Conservation (phyloP, 2,329 filamentous ascomycete genomes). For the Scleromitrula shiraiana region DNA sequence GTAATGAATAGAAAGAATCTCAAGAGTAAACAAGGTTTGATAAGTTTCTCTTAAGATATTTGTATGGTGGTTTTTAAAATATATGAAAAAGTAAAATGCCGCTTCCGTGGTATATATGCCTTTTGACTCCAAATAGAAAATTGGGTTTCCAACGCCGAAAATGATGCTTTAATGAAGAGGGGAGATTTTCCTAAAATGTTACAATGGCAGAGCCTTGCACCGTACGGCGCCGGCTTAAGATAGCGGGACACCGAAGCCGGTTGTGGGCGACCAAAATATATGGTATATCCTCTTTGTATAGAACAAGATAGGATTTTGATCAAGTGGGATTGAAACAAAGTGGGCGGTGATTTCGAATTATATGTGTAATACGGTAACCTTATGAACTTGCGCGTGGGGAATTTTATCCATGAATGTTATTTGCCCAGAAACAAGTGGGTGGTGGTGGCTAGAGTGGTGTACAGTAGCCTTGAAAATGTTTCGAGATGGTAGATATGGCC, state of each 20-base stretch:
- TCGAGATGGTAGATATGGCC: no score
- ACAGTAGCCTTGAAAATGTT: no score
- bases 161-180: slow-evolving; percentile 19
- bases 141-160: slow-evolving; percentile 22
- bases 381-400: no score
- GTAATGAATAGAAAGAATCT: slow-evolving; percentile 14
- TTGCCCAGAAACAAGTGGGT: no score
- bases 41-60: slow-evolving; percentile 10
- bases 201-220: slow-evolving; percentile 28
- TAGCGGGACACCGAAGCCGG: slow-evolving; percentile 28
- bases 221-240: slow-evolving; percentile 29
- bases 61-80: not conserved
- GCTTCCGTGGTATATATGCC: slow-evolving; percentile 26
- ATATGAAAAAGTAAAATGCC: slow-evolving; percentile 13
- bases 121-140: slow-evolving; percentile 13
- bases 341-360: slow-evolving; percentile 21
- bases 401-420: no score
- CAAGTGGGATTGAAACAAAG: slow-evolving; percentile 12
- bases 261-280: slow-evolving; percentile 28
- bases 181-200: slow-evolving; percentile 12
- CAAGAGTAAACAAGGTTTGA: slow-evolving; percentile 5
- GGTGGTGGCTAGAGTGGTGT: no score
- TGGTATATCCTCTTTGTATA: slow-evolving; percentile 17
- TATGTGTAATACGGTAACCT: slow-evolving; percentile 23
- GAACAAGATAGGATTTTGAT: slow-evolving; percentile 14